These are phyloP conservation scores for Colletotrichum spaethianum DNA, from an alignment of 2,329 filamentous ascomycete species.

Conservation along the genomic window DNA sequence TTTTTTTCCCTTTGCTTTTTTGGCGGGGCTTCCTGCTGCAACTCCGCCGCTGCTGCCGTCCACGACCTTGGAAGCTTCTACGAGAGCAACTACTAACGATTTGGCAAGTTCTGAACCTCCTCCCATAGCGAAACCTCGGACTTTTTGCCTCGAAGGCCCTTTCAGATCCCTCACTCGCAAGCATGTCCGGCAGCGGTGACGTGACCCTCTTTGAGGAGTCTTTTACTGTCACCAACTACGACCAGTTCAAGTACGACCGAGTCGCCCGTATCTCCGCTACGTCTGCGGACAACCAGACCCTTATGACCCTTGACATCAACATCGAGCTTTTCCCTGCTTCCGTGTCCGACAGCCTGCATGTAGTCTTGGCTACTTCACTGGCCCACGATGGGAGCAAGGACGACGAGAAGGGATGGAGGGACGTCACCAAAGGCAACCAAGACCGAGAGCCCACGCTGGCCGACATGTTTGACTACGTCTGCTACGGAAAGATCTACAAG, in stretches of 20 bases:
- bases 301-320: conserved; percentile 93
- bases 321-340: conserved; percentile 88
- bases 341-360: conserved; percentile 81
- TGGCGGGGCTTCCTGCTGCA: neutral
- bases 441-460: conserved; percentile 74
- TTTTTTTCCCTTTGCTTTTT: conserved; percentile 6
- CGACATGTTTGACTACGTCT: conserved; percentile 90
- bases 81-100: neutral
- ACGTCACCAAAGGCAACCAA: conserved; percentile 68
- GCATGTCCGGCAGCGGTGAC: conserved; percentile 77
- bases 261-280: conserved; percentile 87
- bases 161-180: neutral
- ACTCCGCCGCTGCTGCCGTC: neutral
- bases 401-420: conserved; percentile 85
- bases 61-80: conserved; percentile 5
- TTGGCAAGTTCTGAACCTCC: neutral
- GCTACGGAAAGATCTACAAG: conserved; percentile 89
- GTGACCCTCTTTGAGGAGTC: conserved; percentile 94
- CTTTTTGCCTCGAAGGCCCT: neutral
- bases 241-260: conserved; percentile 94
- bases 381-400: conserved; percentile 88
- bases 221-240: conserved; percentile 85
- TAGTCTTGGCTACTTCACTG: conserved; percentile 88
- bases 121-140: neutral
- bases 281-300: conserved; percentile 80